phyloP scores from a whole-genome alignment of 75 land plant genomes.

The Selaginella moellendorffii region DNA sequence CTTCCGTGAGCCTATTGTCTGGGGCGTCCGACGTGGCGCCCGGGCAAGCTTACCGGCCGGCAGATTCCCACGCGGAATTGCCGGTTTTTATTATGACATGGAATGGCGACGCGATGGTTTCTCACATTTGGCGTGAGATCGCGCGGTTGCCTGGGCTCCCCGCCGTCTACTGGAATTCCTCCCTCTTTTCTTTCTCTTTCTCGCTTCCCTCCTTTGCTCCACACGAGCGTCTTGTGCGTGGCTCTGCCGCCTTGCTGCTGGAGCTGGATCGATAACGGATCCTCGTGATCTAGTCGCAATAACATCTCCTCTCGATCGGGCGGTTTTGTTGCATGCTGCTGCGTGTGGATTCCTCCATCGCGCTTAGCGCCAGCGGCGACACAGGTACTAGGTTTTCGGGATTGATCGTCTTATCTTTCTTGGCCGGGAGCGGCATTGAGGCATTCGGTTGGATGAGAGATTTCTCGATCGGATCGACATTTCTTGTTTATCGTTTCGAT shows the following conservation, averaged over 20 bases:
- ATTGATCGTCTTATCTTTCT: neutral
- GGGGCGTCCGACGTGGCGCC: too few species aligned
- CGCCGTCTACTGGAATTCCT: neutral
- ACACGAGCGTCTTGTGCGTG: neutral
- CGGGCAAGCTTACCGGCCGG: too few species aligned
- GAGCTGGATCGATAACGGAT: neutral
- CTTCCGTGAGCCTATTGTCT: too few species aligned
- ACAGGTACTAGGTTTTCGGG: neutral
- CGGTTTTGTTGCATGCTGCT: neutral
- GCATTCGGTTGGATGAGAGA: neutral
- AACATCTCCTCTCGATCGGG: neutral
- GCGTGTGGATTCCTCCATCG: neutral
- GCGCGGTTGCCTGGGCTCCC: neutral
- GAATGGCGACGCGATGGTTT: too few species aligned
- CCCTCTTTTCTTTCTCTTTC: neutral
- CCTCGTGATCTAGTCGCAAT: neutral
- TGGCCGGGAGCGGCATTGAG: neutral
- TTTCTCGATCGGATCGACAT: neutral
- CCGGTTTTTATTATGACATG: too few species aligned
- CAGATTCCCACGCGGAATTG: too few species aligned
- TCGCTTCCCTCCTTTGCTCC: neutral
- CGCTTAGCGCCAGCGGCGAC: neutral
- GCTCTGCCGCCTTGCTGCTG: neutral
- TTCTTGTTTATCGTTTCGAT: neutral
- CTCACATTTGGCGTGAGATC: neutral